Evolutionary conservation across 1,284 basidiomycete genomes (phyloP).

Genomic region (Athelia psychrophila): DNA sequence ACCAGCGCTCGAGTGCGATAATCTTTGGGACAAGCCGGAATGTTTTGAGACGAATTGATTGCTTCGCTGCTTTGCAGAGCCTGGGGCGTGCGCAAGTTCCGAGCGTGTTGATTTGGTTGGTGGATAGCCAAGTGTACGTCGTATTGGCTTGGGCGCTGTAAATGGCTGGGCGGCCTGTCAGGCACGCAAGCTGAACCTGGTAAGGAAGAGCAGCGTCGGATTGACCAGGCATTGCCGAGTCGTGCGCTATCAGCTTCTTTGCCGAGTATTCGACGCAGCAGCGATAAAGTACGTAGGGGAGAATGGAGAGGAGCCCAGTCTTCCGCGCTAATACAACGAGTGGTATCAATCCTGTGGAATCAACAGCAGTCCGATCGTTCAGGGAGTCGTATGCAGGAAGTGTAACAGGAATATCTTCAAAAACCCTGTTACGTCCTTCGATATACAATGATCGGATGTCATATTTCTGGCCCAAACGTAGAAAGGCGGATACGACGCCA

Average conservation of each 20-base stretch:
- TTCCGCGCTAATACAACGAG: neutral
- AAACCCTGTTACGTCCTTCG: slow-evolving; percentile 3
- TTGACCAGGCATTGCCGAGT: neutral
- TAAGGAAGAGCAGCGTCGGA: neutral
- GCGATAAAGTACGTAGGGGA: neutral
- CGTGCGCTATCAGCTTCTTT: no score
- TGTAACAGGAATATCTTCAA: neutral
- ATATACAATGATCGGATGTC: slow-evolving; percentile 1
- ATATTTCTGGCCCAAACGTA: slow-evolving; percentile 10
- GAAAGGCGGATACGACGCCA: slow-evolving; percentile 3
- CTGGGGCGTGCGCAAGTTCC: neutral
- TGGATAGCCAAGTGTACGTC: neutral
- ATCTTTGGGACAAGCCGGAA: neutral
- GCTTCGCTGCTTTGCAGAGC: neutral
- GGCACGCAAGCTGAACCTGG: neutral
- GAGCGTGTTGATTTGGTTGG: neutral
- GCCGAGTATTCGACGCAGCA: neutral
- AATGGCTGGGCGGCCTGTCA: neutral
- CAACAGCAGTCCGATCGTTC: neutral
- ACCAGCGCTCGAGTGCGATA: neutral
- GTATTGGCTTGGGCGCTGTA: neutral
- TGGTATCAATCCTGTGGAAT: no score
- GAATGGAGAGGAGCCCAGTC: neutral
- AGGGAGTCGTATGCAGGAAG: neutral
- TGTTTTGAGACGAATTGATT: neutral